Evolutionary conservation across 768 basidiomycete genomes (phyloP), one percentile per base, ranked within the genome.

Genomic region (Mycena indigotica): DNA sequence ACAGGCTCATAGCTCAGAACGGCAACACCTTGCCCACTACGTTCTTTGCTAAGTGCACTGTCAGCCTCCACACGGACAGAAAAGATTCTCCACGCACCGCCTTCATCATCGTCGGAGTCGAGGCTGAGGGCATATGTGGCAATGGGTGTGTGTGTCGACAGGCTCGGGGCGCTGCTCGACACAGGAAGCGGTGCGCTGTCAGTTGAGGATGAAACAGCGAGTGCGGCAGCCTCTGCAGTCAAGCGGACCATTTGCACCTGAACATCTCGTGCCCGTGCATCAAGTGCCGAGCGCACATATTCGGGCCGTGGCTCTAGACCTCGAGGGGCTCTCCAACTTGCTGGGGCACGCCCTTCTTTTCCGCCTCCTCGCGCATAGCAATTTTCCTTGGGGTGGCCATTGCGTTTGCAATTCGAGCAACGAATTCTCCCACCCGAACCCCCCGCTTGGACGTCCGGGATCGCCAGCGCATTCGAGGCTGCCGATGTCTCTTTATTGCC

Each of bases 281-380:
- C 40, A 24, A 21, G 50, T 12, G 26, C 15, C 24, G 48, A 40
- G 1, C 55, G 40, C 15, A 60, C 44, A 6, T 35, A 17, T 5
- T 29, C 19, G 40, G 29, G 49, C 23, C 58, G 49, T 1, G 58
- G 58, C 19, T 60, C 58, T 13, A 29, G 32, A 10, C 49, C 58
- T 1, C 8, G n/a, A 4, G 53, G 58, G 3, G 53, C 53, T 4
- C 29, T 12, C 60, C 55, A 61, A 24, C 59, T 38, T 4, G 5
- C 17, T 19, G 32, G 44, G 4, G 50, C 59, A 8, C 56, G 55
- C 4, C 59, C 59, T 30, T 60, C 59, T 32, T 41, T 45, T 13
- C 59, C 59, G 10, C 59, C 59, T 3, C 59, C 59, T 0, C 3
- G 44, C 2, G 50, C 50, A 49, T 50, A 60, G 38, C 59, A 60